Conservation (phyloP, 352 stramenopile genomes). For the Aphanomyces invadans region DNA sequence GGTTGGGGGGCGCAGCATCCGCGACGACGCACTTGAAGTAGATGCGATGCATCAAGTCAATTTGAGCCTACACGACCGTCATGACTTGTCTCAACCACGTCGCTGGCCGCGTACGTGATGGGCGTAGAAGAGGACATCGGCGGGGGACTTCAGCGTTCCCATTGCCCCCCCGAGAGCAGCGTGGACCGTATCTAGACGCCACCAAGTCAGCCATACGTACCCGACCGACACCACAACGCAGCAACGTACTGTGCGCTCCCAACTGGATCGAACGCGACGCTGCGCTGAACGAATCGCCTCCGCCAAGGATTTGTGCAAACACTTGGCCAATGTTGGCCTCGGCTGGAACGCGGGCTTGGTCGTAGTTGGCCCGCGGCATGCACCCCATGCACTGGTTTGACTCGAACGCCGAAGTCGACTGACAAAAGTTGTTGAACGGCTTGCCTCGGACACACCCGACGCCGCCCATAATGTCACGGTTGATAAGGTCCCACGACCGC, state of each 20-base stretch:
- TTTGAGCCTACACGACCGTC: neutral
- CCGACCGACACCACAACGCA: too few relatives aligned
- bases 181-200: slow-evolving; percentile 49
- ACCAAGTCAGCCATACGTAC: too few relatives aligned
- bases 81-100: too few relatives aligned
- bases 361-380: slow-evolving; percentile 63
- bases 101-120: slow-evolving; percentile 36
- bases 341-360: slow-evolving; percentile 38
- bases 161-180: slow-evolving; percentile 43
- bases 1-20: neutral
- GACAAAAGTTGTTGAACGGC: slow-evolving; percentile 61
- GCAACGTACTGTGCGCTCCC: slow-evolving; percentile 40
- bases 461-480: neutral
- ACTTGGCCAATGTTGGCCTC: slow-evolving; percentile 33
- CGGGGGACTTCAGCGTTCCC: slow-evolving; percentile 34
- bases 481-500: neutral
- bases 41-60: slow-evolving; percentile 18
- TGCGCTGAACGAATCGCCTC: slow-evolving; percentile 22
- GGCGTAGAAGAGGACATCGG: slow-evolving; percentile 65
- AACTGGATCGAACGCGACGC: slow-evolving; percentile 57
- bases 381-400: slow-evolving; percentile 30
- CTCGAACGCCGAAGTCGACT: slow-evolving; percentile 23
- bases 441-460: neutral
- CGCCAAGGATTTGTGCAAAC: slow-evolving; percentile 12
- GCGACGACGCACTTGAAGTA: slow-evolving; percentile 14